Evolutionary conservation across 2,329 filamentous ascomycete genomes (phyloP), one percentile per base, ranked within the genome.

Genomic region (Monosporascus sp.): DNA sequence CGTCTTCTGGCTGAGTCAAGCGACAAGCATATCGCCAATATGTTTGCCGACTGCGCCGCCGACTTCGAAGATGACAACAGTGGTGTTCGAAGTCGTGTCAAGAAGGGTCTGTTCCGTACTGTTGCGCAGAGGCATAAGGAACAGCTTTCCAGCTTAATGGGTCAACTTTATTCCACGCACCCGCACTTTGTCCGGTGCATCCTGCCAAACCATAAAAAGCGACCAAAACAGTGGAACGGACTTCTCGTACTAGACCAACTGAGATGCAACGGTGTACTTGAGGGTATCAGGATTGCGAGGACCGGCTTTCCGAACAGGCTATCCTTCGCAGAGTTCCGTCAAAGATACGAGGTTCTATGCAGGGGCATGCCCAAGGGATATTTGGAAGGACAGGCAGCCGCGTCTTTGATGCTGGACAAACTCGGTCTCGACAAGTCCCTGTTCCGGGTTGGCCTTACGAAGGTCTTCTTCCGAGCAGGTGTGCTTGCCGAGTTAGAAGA

Each of bases 131-230:
- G 91, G 64, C 94, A 99, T 77, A 99, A 99, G 72, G 94, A 99
- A 70, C 93, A 97, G 63, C 81, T 99, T n/a, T 90, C 91, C n/a
- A 95, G 86, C 57, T 76, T 99, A 54, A 99, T 99, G 94, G 80
- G 81, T 16, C 91, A 97, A 65, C 82, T 99, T 17, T 89, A 99
- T 70, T 95, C 90, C 0, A 99, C 94, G 0, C 94, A 99, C 69
- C 95, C 95, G 54, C 94, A 99, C 71, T 99, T 99, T 68, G 94
- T 99, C 31, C 89, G 94, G 47, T 99, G 94, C 68, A 99, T 99
- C 57, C 80, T 99, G 55, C 95, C 94, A 3, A 99, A 99, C 67
- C 94, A 99, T 77, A 97, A 96, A 73, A 99, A 99, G 73, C 83
- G 87, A 24, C 91, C 94, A 0, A 99, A 99, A 72, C 88, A 92